phyloP scores from a whole-genome alignment of 225 moss, liverwort and hornwort genomes.

The Marchantia paleacea region DNA sequence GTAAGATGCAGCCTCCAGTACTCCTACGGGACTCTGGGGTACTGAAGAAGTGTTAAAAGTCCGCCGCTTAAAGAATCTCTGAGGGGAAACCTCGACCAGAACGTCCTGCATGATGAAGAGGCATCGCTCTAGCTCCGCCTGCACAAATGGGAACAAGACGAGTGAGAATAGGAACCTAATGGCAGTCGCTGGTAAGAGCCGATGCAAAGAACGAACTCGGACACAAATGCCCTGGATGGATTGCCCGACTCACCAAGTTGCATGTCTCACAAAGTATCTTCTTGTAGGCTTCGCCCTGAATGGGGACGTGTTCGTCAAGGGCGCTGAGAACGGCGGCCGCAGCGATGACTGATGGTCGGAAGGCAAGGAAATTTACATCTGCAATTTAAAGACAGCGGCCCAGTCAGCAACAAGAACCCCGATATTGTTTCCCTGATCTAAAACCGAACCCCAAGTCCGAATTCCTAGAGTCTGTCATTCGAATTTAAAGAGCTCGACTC shows the following conservation, averaged over 20 bases:
- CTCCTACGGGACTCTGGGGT: conserved; percentile 93
- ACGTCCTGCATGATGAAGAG: conserved; percentile 53
- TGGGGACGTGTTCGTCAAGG: conserved; percentile 54
- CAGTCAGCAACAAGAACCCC: conserved; percentile 4
- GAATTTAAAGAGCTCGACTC: background rate
- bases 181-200: background rate
- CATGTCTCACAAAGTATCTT: conserved; percentile 50
- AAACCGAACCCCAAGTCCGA: background rate
- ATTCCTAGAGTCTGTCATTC: background rate
- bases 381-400: conserved; percentile 14
- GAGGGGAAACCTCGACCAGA: conserved; percentile 40
- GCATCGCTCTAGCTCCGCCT: conserved; percentile 47
- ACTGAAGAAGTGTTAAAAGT: conserved; percentile 37
- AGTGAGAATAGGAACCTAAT: background rate
- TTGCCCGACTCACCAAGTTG: conserved; percentile 45
- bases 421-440: background rate
- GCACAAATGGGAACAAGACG: background rate
- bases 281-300: conserved; percentile 48
- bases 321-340: conserved; percentile 69
- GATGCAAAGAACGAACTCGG: background rate
- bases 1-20: conserved; percentile 80
- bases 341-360: conserved; percentile 73
- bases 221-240: background rate
- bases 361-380: conserved; percentile 66
- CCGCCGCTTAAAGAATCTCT: conserved; percentile 53